Evolutionary conservation across 768 basidiomycete genomes (phyloP).

Genomic region (Coprinellus micaceus): DNA sequence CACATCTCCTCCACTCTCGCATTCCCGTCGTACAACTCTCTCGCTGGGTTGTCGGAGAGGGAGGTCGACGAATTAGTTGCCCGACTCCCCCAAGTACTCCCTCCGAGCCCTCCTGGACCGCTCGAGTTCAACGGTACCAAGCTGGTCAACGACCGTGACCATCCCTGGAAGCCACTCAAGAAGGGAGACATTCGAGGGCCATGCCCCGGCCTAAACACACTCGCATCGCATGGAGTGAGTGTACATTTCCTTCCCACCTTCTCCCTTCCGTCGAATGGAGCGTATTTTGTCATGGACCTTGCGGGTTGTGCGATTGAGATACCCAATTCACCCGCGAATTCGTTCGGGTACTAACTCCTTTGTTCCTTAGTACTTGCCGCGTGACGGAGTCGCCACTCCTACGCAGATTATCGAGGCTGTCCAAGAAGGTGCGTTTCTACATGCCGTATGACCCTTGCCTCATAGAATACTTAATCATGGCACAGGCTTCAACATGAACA

Average conservation of each 20-base stretch:
- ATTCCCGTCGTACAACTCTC: conserved; percentile 21
- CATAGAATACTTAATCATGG: no score
- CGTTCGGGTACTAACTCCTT: neutral
- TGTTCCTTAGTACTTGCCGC: conserved; percentile 11
- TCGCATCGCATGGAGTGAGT: conserved; percentile 20
- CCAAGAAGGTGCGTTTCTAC: conserved; percentile 15
- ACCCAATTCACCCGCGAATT: no score
- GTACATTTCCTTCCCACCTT: no score
- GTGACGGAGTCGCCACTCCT: conserved; percentile 12
- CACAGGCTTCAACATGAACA: conserved; percentile 19
- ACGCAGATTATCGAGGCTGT: conserved; percentile 14
- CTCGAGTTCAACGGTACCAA: conserved; percentile 10
- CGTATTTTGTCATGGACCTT: no score
- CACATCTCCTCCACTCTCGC: conserved; percentile 3
- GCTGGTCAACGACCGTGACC: conserved; percentile 11
- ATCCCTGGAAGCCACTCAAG: conserved; percentile 16
- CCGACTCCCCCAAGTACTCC: no score
- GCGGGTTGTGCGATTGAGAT: no score
- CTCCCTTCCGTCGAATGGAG: no score
- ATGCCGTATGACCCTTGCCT: no score
- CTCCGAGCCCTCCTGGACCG: conserved; percentile 7
- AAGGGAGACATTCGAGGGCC: conserved; percentile 16
- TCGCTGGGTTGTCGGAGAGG: conserved; percentile 21
- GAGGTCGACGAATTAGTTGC: conserved; percentile 15
- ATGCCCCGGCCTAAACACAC: conserved; percentile 19